Base-by-base conservation (phyloP, 208 protist genomes). In the Novymonas esmeraldas region DNA sequence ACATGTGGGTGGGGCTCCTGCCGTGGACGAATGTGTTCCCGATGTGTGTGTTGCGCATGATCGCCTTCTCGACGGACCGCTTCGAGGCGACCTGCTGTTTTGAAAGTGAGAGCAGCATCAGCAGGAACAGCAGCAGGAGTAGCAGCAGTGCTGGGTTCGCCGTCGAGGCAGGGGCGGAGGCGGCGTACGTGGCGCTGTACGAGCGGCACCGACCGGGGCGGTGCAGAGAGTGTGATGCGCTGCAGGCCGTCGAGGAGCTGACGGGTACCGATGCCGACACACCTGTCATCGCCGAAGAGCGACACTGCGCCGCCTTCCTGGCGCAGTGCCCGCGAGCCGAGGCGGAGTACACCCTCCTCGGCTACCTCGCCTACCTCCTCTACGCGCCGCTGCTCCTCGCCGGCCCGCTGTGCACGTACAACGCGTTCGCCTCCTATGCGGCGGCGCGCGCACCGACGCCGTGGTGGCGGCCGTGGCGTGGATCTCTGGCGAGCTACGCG, bases 351-450 rank as follows among this genome's bases (percentile, higher is more conserved):
- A 81, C 70, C 46, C 49, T 97, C 0, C 10, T 86, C 0, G 49
- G 81, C 42, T 96, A 86, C 61, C 48, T 95, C 52, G 85, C 80
- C 13, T 97, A 95, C 42, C 59, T 94, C 13, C 79, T 92, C 39
- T 97, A 95, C 67, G 48, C 77, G 3, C 93, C 93, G 29, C 65
- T 96, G 14, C 97, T 90, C 44, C 78, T 97, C 34, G 85, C 79
- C 1, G 92, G 92, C 2, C 93, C 94, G n/a, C 90, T 97, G 51
- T 75, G 67, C 5, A 78, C 87, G 13, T 96, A 85, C 64, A 92
- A 94, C 56, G 86, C 84, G 11, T 98, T 94, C 58, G 63, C 84
- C 11, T 84, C 82, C 2, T 87, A 95, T 51, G 51, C 86, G 22
- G 50, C 76, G 16, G 16, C 13, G 10, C 50, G 62, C 36, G 77